Base-by-base conservation (phyloP, 2,329 filamentous ascomycete genomes). In the Colletotrichum sp. region DNA sequence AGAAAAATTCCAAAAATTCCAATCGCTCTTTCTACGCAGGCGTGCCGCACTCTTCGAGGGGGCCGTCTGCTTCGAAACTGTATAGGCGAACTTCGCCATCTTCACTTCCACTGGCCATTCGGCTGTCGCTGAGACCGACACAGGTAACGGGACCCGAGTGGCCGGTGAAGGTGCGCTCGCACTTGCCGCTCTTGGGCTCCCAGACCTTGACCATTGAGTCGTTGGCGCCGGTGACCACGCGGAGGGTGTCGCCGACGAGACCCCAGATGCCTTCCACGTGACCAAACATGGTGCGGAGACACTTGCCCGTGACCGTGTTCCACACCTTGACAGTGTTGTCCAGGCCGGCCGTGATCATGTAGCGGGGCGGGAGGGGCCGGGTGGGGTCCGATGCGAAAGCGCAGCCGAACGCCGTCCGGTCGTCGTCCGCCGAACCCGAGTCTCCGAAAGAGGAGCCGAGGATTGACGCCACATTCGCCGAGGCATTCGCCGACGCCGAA, bases 181-280 rank as follows among this genome's bases (percentile, higher is more conserved):
- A 98, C 80, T 94, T 95, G 33, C 97, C 97, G 2, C 94, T 96
- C 71, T 95, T 88, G 18, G 96, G 94, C 84, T 98, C 96, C 97
- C 97, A 99, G 36, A 90, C 66, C 86, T 98, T 98, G 79, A 98
- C 94, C 91, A 96, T 97, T 55, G 95, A 93, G 83, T 99, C 97
- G 82, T 98, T 95, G 13, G 95, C 94, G 1, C 96, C 96, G 21
- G 93, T 95, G 16, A 98, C 95, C 18, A 98, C 91, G 13, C 97
- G 92, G 24, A 98, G 86, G 1, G 94, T 96, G 83, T 98, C 96
- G 5, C 94, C 96, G 0, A 94, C 95, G 4, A 99, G 88, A 8
- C 94, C 94, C 97, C 97, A 99, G 24, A 99, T 93, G 36, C 97
- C 97, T 83, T 99, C 97, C 27, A 99, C 90, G 80, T 99, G 97